A percentile compares a stretch with the other conserved stretches of the same genome.
Conservation (phyloP, 192 early-diverging fungal genomes). For the Coemansia erecta region DNA sequence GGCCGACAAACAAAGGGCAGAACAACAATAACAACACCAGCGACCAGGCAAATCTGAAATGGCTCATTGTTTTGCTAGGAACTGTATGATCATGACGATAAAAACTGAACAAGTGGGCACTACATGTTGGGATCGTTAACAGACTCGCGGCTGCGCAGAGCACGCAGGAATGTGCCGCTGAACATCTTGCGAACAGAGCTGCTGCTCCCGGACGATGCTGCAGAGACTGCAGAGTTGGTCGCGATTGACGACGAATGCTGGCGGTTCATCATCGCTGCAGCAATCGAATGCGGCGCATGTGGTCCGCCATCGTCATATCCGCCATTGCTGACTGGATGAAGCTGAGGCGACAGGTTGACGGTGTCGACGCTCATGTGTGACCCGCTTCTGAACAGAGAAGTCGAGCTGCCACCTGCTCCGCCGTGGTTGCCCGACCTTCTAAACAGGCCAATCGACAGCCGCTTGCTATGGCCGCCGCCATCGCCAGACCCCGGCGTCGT, state of each 20-base stretch:
- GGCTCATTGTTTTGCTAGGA: no score
- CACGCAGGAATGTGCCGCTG: conserved; percentile 45
- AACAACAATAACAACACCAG: neutral
- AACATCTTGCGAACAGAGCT: conserved; percentile 50
- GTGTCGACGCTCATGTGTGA: conserved; percentile 36
- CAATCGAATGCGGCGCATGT: conserved; percentile 22
- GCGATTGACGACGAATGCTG: conserved; percentile 14
- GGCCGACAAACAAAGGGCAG: neutral
- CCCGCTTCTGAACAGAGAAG: conserved; percentile 36
- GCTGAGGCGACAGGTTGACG: conserved; percentile 9
- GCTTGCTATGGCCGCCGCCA: conserved; percentile 22
- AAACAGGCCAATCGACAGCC: conserved; percentile 47
- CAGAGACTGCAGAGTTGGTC: conserved; percentile 13
- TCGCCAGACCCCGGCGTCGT: conserved; percentile 17
- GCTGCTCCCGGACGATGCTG: conserved; percentile 16
- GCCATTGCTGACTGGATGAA: conserved; percentile 3
- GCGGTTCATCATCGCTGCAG: conserved; percentile 25
- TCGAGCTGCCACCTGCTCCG: conserved; percentile 18
- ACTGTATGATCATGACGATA: no score
- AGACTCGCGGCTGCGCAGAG: conserved; percentile 47
- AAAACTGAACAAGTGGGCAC: neutral
- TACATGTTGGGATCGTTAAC: conserved; percentile 30
- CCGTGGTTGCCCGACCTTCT: conserved; percentile 10
- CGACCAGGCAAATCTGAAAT: neutral
- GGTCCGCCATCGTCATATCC: conserved; percentile 4